Percentiles rank a stretch among this genome's conserved stretches.
phyloP scores from a whole-genome alignment of 1,284 basidiomycete genomes.

The Heterobasidion parviporum region DNA sequence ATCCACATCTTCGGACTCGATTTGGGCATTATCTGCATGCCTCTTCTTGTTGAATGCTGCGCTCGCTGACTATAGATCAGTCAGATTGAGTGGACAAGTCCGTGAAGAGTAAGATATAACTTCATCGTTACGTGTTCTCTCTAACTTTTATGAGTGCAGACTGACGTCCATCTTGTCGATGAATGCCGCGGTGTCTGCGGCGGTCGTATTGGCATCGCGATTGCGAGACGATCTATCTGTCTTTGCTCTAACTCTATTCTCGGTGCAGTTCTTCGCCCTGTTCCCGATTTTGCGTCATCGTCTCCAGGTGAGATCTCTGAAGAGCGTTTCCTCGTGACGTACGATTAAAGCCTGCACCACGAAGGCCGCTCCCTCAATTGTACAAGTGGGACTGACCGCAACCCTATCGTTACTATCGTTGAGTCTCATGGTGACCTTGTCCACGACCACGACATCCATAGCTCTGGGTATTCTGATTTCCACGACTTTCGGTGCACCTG shows the following conservation, averaged over 20 bases:
- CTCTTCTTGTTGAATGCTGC: constrained; percentile 59
- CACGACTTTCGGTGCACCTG: constrained; percentile 65
- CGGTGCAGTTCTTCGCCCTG: constrained; percentile 79
- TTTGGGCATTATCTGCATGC: constrained; percentile 82
- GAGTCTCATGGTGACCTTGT: constrained; percentile 42
- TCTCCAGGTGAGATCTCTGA: constrained; percentile 51
- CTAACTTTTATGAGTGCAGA: constrained; percentile 31
- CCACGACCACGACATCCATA: constrained; percentile 41
- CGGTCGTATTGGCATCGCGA: constrained; percentile 90
- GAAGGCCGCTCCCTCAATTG: constrained; percentile 35
- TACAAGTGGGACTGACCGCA: constrained; percentile 46
- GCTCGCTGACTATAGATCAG: constrained; percentile 57
- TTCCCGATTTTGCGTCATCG: constrained; percentile 79
- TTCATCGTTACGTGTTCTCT: constrained; percentile 7
- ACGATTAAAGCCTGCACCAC: constrained; percentile 9
- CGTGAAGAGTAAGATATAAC: constrained; percentile 29
- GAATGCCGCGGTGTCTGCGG: constrained; percentile 92
- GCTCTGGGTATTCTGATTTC: constrained; percentile 42
- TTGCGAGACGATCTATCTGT: constrained; percentile 79
- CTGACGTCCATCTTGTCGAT: constrained; percentile 87
- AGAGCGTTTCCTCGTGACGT: constrained; percentile 2
- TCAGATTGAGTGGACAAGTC: constrained; percentile 19
- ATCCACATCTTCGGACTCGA: constrained; percentile 93
- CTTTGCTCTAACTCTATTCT: constrained; percentile 85
- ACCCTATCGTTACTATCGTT: constrained; percentile 40